phyloP scores from a whole-genome alignment of 352 stramenopile species.

The Phytophthora hybrid region DNA sequence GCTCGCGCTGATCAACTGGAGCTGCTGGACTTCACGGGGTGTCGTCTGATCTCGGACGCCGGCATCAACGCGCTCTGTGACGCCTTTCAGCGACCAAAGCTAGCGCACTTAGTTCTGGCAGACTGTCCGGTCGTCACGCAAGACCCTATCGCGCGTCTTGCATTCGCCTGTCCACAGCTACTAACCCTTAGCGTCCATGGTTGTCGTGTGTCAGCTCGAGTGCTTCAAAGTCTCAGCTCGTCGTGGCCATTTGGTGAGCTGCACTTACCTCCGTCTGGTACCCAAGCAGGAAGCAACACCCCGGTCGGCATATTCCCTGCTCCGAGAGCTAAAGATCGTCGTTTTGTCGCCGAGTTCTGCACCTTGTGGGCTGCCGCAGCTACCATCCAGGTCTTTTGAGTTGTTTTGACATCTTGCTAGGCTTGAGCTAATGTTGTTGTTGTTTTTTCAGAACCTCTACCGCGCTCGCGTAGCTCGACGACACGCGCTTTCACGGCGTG shows the following conservation, averaged over 20 bases:
- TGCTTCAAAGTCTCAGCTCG: conserved; percentile 68
- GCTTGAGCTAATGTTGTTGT: neutral
- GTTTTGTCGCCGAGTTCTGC: conserved; percentile 67
- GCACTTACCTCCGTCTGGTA: conserved; percentile 39
- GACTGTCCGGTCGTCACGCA: conserved; percentile 72
- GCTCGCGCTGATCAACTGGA: conserved; percentile 66
- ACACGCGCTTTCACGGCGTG: conserved; percentile 38
- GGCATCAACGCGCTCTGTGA: conserved; percentile 63
- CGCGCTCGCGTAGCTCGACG: conserved; percentile 51
- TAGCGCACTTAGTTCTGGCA: conserved; percentile 66
- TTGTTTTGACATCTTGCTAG: neutral
- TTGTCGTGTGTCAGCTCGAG: conserved; percentile 65
- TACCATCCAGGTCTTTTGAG: conserved; percentile 55
- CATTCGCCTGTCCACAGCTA: conserved; percentile 70
- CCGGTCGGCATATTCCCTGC: conserved; percentile 76
- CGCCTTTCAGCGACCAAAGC: conserved; percentile 57
- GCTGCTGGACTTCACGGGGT: conserved; percentile 68
- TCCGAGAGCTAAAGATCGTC: conserved; percentile 72
- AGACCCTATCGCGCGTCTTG: conserved; percentile 65
- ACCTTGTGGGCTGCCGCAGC: conserved; percentile 64
- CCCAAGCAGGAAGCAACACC: conserved; percentile 17
- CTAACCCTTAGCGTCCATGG: conserved; percentile 75
- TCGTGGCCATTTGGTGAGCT: conserved; percentile 74
- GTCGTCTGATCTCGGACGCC: conserved; percentile 58
- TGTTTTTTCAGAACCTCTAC: conserved; percentile 62